These are phyloP conservation scores for Ascochyta rabiei DNA, from an alignment of 2,329 filamentous ascomycete species.

Conservation along the genomic window DNA sequence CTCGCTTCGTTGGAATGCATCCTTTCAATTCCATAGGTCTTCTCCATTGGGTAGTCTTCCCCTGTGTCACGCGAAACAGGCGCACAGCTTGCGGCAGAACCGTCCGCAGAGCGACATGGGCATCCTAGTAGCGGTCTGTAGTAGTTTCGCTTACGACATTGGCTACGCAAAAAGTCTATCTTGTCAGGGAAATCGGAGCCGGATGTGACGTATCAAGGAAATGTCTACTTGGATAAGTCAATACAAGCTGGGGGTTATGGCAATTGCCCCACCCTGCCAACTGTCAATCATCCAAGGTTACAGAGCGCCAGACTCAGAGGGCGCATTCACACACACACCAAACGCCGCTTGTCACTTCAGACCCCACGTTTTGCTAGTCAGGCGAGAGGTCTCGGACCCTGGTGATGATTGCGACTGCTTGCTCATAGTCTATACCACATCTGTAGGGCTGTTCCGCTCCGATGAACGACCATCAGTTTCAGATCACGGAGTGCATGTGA, in stretches of 20 bases:
- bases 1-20: conserved; percentile 3
- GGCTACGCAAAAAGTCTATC: background rate
- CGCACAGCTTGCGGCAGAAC: conserved; percentile 11
- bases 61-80: background rate
- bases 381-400: background rate
- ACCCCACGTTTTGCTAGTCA: conserved; percentile 25
- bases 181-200: background rate
- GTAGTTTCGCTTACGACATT: conserved; percentile 10
- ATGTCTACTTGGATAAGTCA: background rate
- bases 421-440: conserved; percentile 2
- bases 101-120: background rate
- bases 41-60: background rate
- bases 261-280: background rate
- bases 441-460: conserved; percentile 5
- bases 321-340: background rate
- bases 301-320: background rate
- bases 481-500: conserved; percentile 12
- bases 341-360: background rate
- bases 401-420: background rate
- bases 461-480: conserved; percentile 9
- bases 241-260: background rate
- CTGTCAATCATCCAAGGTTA: background rate
- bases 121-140: conserved; percentile 24
- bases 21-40: conserved; percentile 10
- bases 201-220: background rate